Evolutionary conservation across 108 stramenopile species (phyloP).

Genomic region (Fistulifera pelliculosa): DNA sequence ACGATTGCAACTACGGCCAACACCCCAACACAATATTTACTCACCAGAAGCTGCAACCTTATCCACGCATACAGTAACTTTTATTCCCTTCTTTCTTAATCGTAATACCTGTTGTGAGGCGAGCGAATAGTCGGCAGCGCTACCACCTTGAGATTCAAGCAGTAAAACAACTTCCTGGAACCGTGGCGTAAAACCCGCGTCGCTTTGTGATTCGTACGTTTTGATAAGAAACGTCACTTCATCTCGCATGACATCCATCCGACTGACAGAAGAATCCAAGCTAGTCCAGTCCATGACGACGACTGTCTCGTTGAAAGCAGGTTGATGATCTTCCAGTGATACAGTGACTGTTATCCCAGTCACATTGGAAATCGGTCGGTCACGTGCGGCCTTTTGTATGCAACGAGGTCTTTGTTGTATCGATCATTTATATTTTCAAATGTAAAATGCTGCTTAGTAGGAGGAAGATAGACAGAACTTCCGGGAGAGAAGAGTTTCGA

Average conservation of each 20-base stretch:
- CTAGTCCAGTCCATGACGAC: slow-evolving; percentile 63
- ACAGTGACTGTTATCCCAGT: too few species aligned
- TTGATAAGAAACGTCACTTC: slow-evolving; percentile 59
- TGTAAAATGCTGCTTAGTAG: slow-evolving; percentile 64
- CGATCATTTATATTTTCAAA: slow-evolving; percentile 62
- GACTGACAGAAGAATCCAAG: slow-evolving; percentile 36
- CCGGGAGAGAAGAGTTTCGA: slow-evolving; percentile 12
- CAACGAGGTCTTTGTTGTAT: slow-evolving; percentile 40
- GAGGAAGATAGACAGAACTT: slow-evolving; percentile 53
- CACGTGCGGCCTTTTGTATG: slow-evolving; percentile 30
- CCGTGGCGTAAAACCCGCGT: neutral
- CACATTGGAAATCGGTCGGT: neutral
- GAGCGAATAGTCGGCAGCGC: slow-evolving; percentile 60
- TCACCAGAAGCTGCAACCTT: slow-evolving; percentile 45
- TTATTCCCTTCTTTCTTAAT: slow-evolving; percentile 47
- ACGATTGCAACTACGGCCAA: neutral
- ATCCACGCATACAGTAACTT: slow-evolving; percentile 66
- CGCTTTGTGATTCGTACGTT: slow-evolving; percentile 14
- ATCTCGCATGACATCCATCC: slow-evolving; percentile 55
- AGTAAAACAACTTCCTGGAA: slow-evolving; percentile 44
- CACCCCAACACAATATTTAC: slow-evolving; percentile 2
- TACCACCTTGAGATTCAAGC: slow-evolving; percentile 72
- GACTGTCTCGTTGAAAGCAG: slow-evolving; percentile 29
- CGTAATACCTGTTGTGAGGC: slow-evolving; percentile 62
- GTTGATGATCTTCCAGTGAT: neutral